Evolutionary conservation across 2,329 filamentous ascomycete species (phyloP).

Genomic region (Pseudogymnoascus sp.): DNA sequence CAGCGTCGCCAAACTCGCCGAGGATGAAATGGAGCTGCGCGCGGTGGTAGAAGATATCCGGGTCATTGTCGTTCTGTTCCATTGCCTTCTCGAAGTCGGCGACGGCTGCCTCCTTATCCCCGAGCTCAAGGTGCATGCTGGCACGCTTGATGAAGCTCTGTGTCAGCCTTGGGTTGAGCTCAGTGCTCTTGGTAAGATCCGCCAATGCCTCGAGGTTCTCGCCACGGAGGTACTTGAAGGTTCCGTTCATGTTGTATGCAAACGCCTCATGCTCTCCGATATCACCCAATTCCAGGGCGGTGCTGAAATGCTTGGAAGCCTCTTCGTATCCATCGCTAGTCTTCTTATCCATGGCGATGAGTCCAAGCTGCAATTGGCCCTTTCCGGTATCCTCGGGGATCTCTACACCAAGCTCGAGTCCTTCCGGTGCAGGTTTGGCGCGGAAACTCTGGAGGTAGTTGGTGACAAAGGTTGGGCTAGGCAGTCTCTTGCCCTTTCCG

Average conservation of each 20-base stretch:
- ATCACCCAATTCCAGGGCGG: conserved; percentile 72
- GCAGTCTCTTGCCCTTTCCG: conserved; percentile 72
- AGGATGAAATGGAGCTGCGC: conserved; percentile 98
- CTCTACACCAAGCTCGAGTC: conserved; percentile 74
- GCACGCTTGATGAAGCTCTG: conserved; percentile 99
- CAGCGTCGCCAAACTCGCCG: conserved; percentile 81
- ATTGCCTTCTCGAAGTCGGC: conserved; percentile 82
- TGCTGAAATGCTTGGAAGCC: conserved; percentile 76
- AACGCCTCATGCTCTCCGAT: conserved; percentile 78
- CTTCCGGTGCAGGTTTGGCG: conserved; percentile 65
- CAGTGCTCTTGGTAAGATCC: conserved; percentile 87
- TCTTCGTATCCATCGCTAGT: conserved; percentile 88
- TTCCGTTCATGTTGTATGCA: conserved; percentile 93
- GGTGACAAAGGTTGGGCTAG: conserved; percentile 91
- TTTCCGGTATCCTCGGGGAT: conserved; percentile 69
- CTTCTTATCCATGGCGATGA: conserved; percentile 73
- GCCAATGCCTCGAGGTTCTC: conserved; percentile 74
- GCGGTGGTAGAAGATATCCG: conserved; percentile 98
- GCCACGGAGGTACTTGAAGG: conserved; percentile 85
- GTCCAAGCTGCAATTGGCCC: conserved; percentile 75
- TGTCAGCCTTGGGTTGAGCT: conserved; percentile 76
- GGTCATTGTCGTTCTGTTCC: conserved; percentile 75
- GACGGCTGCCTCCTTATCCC: conserved; percentile 76
- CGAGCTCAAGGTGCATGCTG: conserved; percentile 93
- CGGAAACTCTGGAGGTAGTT: conserved; percentile 99